Evolutionary conservation across 768 basidiomycete species (phyloP).

Genomic region (Rhizopogon salebrosus): DNA sequence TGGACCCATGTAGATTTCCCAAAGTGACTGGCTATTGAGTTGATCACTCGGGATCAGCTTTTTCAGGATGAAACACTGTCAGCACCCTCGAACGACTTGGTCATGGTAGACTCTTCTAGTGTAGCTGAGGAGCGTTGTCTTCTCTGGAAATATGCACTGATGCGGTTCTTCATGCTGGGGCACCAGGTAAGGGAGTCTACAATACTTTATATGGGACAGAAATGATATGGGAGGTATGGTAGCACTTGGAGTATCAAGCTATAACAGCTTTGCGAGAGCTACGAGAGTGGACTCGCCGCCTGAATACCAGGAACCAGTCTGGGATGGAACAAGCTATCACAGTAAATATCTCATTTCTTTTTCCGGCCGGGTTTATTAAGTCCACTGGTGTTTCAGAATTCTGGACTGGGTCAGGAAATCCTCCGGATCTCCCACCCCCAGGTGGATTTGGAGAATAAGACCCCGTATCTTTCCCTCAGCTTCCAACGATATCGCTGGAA

Average conservation of each 20-base stretch:
- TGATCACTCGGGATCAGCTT: neutral
- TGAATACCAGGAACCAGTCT: neutral
- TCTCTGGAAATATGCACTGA: neutral
- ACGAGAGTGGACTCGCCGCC: neutral
- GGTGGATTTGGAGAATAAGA: neutral
- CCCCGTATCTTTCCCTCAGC: neutral
- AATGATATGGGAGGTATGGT: neutral
- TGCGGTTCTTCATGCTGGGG: neutral
- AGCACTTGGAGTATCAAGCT: neutral
- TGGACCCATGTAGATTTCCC: neutral
- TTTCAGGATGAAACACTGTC: neutral
- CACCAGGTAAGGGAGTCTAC: neutral
- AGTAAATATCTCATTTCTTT: too few species aligned
- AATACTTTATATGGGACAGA: neutral
- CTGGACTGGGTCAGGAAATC: neutral
- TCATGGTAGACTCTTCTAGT: neutral
- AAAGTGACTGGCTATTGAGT: neutral
- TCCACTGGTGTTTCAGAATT: neutral
- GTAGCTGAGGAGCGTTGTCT: neutral
- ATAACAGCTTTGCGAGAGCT: neutral
- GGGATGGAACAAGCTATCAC: neutral
- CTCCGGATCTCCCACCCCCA: neutral
- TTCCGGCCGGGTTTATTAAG: neutral
- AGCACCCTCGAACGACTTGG: neutral
- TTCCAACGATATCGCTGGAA: neutral